A percentile compares a stretch with the other conserved stretches of the same genome.
Conservation (phyloP, 805 yeast species). For the Hanseniaspora taiwanica region DNA sequence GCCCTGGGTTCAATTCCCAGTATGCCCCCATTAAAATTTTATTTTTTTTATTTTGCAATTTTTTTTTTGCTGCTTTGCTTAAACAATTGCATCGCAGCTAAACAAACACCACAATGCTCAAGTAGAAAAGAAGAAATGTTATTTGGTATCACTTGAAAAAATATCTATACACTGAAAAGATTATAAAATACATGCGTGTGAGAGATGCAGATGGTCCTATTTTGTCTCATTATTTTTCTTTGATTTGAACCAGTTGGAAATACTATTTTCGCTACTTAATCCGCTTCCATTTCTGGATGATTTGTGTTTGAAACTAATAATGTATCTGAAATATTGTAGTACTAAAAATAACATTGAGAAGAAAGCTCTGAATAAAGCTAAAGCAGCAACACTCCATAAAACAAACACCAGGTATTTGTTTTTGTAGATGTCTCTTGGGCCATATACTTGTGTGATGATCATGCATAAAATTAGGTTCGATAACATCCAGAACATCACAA, state of each 20-base stretch:
- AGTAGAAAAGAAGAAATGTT: not conserved
- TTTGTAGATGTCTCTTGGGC: slow-evolving; percentile 46
- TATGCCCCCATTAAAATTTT: slow-evolving; percentile 16
- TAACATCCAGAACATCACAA: slow-evolving; percentile 90
- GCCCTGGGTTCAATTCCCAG: slow-evolving; percentile 49
- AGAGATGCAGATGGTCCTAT: too few relatives aligned
- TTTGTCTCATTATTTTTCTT: not conserved
- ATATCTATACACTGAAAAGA: too few relatives aligned
- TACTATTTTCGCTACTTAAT: slow-evolving; percentile 1
- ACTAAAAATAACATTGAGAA: slow-evolving; percentile 67
- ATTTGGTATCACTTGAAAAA: too few relatives aligned
- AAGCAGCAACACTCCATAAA: slow-evolving; percentile 82
- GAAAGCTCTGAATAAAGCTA: slow-evolving; percentile 67
- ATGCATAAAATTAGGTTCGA: slow-evolving; percentile 69
- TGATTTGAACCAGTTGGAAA: slow-evolving; percentile 3
- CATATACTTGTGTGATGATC: slow-evolving; percentile 76
- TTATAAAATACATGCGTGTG: too few relatives aligned
- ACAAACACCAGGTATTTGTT: slow-evolving; percentile 75
- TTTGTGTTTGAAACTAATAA: slow-evolving; percentile 28
- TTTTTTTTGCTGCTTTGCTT: not conserved
- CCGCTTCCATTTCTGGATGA: slow-evolving; percentile 23
- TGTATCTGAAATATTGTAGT: slow-evolving; percentile 26
- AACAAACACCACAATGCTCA: not conserved
- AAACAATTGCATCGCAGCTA: not conserved
- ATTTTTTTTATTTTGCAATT: slow-evolving; percentile 2